Evolutionary conservation across 73 alveolate genomes (phyloP).

Genomic region (Tetrahymena elliotti): DNA sequence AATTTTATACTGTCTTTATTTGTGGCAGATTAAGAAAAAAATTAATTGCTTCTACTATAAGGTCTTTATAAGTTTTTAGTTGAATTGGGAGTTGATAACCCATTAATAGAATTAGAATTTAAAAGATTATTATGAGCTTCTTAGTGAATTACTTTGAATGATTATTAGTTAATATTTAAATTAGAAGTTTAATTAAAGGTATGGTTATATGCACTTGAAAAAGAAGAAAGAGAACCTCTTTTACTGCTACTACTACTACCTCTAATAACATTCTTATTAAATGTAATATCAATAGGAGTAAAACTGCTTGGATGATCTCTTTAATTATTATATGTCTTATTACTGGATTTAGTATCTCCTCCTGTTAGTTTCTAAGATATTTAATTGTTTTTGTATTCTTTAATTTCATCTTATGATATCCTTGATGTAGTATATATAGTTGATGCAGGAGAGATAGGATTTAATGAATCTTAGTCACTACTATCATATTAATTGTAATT

Average conservation of each 20-base stretch:
- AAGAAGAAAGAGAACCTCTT: neutral
- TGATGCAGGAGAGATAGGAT: neutral
- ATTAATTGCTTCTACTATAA: neutral
- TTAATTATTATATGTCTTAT: no score
- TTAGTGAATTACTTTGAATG: neutral
- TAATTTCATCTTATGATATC: neutral
- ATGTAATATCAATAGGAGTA: neutral
- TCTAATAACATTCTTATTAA: neutral
- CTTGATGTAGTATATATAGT: neutral
- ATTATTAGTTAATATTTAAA: no score
- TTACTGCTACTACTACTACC: neutral
- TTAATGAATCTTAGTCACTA: neutral
- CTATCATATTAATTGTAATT: neutral
- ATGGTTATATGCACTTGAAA: neutral
- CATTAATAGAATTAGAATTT: neutral
- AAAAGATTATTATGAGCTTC: neutral
- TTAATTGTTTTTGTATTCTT: neutral
- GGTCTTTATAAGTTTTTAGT: neutral
- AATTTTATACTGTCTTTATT: neutral
- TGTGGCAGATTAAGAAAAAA: neutral
- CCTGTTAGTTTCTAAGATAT: neutral
- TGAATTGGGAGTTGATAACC: neutral
- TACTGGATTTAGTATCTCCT: neutral
- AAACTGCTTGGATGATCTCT: neutral
- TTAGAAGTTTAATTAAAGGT: neutral